Percentiles rank a stretch among this genome's conserved stretches.
Evolutionary conservation across 345 rosid species (phyloP).

Genomic region (Salix exigua): DNA sequence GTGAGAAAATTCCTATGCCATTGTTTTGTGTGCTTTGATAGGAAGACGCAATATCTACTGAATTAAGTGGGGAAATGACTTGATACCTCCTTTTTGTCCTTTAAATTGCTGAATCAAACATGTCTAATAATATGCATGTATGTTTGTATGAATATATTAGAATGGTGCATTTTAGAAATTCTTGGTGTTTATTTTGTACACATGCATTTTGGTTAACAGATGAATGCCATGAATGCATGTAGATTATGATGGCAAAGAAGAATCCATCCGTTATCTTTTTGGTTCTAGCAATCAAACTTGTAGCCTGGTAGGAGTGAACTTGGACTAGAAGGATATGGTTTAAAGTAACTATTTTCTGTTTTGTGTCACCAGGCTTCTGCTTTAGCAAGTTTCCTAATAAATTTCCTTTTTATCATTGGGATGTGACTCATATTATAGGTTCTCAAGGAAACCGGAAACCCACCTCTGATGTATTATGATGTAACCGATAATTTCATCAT

Average conservation of each 20-base stretch:
- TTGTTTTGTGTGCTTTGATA: not conserved
- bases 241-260: not conserved
- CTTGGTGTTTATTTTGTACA: not conserved
- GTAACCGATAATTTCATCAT: not conserved
- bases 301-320: not conserved
- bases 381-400: not conserved
- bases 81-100: not conserved
- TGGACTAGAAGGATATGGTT: not conserved
- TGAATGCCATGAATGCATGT: not conserved
- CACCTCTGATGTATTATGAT: not conserved
- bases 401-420: not conserved
- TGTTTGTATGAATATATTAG: too few relatives aligned
- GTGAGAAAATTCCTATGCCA: not conserved
- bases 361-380: not conserved
- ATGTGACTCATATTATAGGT: not conserved
- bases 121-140: not conserved
- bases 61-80: not conserved
- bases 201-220: not conserved
- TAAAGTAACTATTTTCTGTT: too few relatives aligned
- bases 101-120: not conserved
- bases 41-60: too few relatives aligned
- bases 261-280: not conserved
- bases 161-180: not conserved
- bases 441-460: not conserved
- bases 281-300: too few relatives aligned